These are phyloP conservation scores for Imleria badia DNA, from an alignment of 768 basidiomycete genomes.

Conservation along the genomic window DNA sequence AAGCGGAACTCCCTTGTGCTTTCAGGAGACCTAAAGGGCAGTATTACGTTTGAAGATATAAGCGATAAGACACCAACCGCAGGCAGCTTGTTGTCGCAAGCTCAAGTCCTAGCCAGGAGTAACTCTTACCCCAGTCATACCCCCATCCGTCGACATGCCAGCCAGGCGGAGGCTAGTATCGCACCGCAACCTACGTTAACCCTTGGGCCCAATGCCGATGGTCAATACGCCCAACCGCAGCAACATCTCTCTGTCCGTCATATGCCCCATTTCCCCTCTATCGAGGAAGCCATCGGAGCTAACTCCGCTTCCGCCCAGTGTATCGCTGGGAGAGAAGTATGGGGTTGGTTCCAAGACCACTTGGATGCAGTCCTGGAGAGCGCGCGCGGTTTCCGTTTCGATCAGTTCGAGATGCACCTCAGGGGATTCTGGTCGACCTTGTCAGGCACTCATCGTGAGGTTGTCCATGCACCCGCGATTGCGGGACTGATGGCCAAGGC, in stretches of 20 bases:
- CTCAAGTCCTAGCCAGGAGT: constrained; percentile 60
- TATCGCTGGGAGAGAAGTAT: constrained; percentile 81
- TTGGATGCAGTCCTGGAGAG: constrained; percentile 79
- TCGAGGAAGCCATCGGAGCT: constrained; percentile 79
- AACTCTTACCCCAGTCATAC: constrained; percentile 66
- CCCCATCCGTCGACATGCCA: constrained; percentile 70
- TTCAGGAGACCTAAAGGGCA: constrained; percentile 59
- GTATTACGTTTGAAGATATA: constrained; percentile 58
- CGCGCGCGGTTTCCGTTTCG: constrained; percentile 75
- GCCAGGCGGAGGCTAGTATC: constrained; percentile 55
- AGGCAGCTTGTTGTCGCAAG: constrained; percentile 72
- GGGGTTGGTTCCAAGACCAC: constrained; percentile 92
- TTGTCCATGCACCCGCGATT: constrained; percentile 86
- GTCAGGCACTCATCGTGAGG: constrained; percentile 74
- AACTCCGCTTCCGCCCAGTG: constrained; percentile 75
- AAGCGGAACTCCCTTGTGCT: constrained; percentile 75
- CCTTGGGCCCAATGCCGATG: constrained; percentile 43
- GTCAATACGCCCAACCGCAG: constrained; percentile 48
- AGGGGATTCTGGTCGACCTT: constrained; percentile 83
- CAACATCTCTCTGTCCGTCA: constrained; percentile 68
- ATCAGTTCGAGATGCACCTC: constrained; percentile 86
- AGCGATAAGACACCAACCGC: constrained; percentile 88
- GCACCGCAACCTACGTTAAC: constrained; percentile 59
- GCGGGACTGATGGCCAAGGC: constrained; percentile 88
- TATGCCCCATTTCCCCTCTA: constrained; percentile 77